Evolutionary conservation across 2,329 filamentous ascomycete species (phyloP).

Genomic region (Pseudocercospora eumusae): DNA sequence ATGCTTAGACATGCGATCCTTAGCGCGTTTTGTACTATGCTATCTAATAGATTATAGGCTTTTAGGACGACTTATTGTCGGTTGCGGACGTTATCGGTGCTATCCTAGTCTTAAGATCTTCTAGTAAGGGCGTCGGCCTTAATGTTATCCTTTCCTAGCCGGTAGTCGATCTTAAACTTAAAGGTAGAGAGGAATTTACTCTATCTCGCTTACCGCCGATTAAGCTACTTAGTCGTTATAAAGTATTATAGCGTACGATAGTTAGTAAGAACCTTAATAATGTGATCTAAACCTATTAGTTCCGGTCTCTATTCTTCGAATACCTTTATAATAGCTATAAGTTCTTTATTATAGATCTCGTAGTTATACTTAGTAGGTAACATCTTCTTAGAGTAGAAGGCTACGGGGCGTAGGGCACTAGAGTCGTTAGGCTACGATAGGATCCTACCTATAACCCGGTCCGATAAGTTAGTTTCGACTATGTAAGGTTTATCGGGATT

Average conservation of each 20-base stretch:
- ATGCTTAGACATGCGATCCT: not conserved
- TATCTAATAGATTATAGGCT: not conserved
- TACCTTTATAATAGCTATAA: no score
- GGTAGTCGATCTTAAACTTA: slow-evolving; percentile 26
- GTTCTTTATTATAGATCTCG: no score
- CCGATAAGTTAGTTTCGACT: slow-evolving; percentile 6
- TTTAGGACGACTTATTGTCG: not conserved
- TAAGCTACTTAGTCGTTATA: slow-evolving; percentile 36
- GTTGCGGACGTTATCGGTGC: not conserved
- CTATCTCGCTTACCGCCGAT: not conserved
- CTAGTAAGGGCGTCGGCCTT: not conserved
- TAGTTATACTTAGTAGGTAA: no score
- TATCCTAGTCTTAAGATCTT: not conserved
- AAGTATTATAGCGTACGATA: slow-evolving; percentile 38
- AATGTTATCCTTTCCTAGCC: slow-evolving; percentile 16
- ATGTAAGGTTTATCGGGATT: slow-evolving; percentile 1
- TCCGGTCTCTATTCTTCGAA: no score
- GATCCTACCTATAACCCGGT: not conserved
- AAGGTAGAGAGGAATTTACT: not conserved
- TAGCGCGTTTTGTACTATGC: not conserved
- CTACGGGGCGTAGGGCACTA: slow-evolving; percentile 18
- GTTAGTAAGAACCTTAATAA: slow-evolving; percentile 34
- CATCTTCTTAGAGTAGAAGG: slow-evolving; percentile 35
- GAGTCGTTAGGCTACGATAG: not conserved
- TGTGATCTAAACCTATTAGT: slow-evolving; percentile 11